Evolutionary conservation across 2,329 filamentous ascomycete genomes (phyloP).

Genomic region (Endoconidiophora polonica): DNA sequence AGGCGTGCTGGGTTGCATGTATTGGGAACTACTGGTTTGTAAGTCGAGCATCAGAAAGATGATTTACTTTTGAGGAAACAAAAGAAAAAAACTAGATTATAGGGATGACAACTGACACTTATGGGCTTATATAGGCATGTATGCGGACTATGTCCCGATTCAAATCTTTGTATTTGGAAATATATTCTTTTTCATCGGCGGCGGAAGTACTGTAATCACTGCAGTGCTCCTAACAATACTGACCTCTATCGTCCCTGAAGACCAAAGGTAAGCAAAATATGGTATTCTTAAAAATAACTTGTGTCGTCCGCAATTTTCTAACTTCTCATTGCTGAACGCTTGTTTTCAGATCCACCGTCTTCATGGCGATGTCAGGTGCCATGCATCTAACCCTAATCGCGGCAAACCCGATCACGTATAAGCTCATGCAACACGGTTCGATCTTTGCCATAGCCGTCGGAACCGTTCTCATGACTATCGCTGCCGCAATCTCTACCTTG

Average conservation of each 20-base stretch:
- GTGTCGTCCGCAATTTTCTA: no score
- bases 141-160: neutral
- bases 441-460: slow-evolving; percentile 7
- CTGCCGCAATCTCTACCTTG: neutral
- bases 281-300: neutral
- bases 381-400: slow-evolving; percentile 7
- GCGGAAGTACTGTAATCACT: neutral
- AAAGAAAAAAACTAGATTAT: no score
- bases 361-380: slow-evolving; percentile 8
- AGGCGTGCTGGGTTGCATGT: neutral
- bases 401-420: slow-evolving; percentile 13
- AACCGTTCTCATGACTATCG: neutral
- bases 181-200: slow-evolving; percentile 1
- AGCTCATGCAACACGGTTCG: slow-evolving; percentile 9
- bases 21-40: neutral
- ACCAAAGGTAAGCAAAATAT: neutral
- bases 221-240: slow-evolving; percentile 1
- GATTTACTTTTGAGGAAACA: neutral
- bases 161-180: neutral
- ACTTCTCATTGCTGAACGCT: no score
- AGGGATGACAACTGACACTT: no score
- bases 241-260: neutral
- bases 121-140: no score
- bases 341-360: slow-evolving; percentile 8
- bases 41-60: neutral